These are phyloP conservation scores for Antitrichia curtipendula DNA, from an alignment of 225 moss, liverwort and hornwort genomes.

Conservation along the genomic window DNA sequence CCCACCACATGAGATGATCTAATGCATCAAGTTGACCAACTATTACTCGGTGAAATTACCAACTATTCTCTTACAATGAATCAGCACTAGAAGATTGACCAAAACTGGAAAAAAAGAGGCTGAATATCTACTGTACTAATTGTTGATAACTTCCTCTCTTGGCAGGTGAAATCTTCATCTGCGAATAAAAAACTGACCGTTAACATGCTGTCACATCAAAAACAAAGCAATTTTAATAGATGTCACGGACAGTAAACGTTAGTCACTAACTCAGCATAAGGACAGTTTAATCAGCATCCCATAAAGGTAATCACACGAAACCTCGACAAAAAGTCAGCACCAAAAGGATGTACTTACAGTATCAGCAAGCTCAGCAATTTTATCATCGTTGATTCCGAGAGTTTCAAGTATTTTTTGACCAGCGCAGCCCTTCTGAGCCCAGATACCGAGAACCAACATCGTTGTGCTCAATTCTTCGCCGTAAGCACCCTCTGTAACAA, in stretches of 20 bases:
- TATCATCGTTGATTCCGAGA: conserved; percentile 68
- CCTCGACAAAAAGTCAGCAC: background rate
- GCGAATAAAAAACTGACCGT: background rate
- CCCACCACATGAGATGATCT: background rate
- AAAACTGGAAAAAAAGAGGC: conserved; percentile 3
- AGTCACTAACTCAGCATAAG: background rate
- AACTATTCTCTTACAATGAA: background rate
- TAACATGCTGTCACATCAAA: background rate
- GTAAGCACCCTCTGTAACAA: conserved; percentile 26
- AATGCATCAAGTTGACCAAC: background rate
- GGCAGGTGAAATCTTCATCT: conserved; percentile 34
- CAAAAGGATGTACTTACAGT: conserved; percentile 31
- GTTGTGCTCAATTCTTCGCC: conserved; percentile 72
- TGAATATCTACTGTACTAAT: conserved; percentile 27
- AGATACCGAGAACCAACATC: conserved; percentile 77
- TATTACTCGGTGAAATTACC: background rate
- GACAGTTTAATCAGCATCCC: background rate
- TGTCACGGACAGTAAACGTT: background rate
- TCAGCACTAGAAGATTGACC: background rate
- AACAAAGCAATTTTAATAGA: background rate
- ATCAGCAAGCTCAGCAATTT: conserved; percentile 56
- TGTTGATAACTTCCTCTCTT: conserved; percentile 32
- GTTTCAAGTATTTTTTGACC: conserved; percentile 79
- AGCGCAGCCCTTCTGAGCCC: conserved; percentile 80
- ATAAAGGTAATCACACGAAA: background rate